Base-by-base conservation (phyloP, 768 basidiomycete genomes). In the Cyclocybe cylindracea region DNA sequence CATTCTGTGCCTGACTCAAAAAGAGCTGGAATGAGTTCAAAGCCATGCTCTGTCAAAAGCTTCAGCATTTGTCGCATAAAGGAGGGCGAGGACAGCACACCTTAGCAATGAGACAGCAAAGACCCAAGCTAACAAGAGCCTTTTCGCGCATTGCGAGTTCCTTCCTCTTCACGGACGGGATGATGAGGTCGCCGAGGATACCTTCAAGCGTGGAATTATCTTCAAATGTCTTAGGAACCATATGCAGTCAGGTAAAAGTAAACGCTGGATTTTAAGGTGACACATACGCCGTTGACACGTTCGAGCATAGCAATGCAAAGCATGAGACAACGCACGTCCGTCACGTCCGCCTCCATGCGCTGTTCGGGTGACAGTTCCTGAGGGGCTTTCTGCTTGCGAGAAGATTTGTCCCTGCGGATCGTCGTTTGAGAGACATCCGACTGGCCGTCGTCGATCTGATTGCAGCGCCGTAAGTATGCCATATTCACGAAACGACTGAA, bases 241-340 rank as follows among this genome's bases (percentile, higher is more conserved):
- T 77, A 55, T 13, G 47, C 49, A 47, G 55, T 44, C 10, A 59
- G 48, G 13, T 38, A 29, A 32, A 31, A 24, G 39, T 19, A 19
- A 50, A 13, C 33, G 6, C 41, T 44, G 42, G 49, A 19, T 14
- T 14, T 14, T 33, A 7, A 33, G 16, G 78, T 67, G 39, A 14
- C 32, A 76, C 89, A 40, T 61, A 96, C 95, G 9, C 93, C 85
- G 59, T 94, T 86, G 13, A 97, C 92, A 10, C 94, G 83, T 70
- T 97, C 94, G 3, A 98, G 77, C 78, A 96, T 86, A 0, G 87
- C 89, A 37, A 88, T 91, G 56, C 91, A 92, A 11, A 98, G 74
- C 10, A 83, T 75, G 34, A 98, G 70, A 61, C 93, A 96, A 5
- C 95, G 78, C 55, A 95, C 58, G 58, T 98, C 94, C 13, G 84